Conservation (phyloP, 2,329 filamentous ascomycete species). For the Alternaria consortialis region DNA sequence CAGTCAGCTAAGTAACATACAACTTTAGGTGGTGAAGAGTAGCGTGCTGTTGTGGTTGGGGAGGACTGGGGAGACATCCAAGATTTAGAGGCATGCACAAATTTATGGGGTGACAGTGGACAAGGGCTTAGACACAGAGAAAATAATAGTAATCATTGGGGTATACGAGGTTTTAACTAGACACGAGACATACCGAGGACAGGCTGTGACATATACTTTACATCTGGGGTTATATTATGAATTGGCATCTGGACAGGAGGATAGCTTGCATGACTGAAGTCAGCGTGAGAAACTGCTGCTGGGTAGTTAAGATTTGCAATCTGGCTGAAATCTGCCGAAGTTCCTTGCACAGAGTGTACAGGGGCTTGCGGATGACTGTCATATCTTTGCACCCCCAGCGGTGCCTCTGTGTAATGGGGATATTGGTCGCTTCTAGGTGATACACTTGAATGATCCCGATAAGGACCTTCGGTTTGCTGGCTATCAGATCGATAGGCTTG, state of each 20-base stretch:
- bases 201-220: slow-evolving; percentile 51
- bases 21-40: neutral
- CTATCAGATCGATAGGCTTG: slow-evolving; percentile 31
- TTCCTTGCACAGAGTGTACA: slow-evolving; percentile 28
- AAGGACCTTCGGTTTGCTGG: slow-evolving; percentile 34
- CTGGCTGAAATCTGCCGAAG: slow-evolving; percentile 32
- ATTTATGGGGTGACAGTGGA: slow-evolving; percentile 8
- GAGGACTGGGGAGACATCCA: slow-evolving; percentile 1
- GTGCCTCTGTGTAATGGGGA: slow-evolving; percentile 31
- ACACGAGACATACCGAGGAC: slow-evolving; percentile 54
- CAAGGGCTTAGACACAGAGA: slow-evolving; percentile 23
- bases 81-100: slow-evolving; percentile 19
- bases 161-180: slow-evolving; percentile 47
- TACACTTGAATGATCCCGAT: slow-evolving; percentile 31
- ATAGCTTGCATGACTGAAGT: slow-evolving; percentile 42
- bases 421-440: slow-evolving; percentile 38
- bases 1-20: slow-evolving; percentile 29
- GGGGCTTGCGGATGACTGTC: slow-evolving; percentile 35
- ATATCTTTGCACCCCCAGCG: slow-evolving; percentile 32
- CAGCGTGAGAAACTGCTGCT: slow-evolving; percentile 36
- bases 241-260: slow-evolving; percentile 47
- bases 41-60: neutral
- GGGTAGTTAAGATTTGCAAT: slow-evolving; percentile 32
- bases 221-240: slow-evolving; percentile 47
- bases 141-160: slow-evolving; percentile 45